Percentiles rank a stretch among this genome's conserved stretches.
Conservation (phyloP, 495 filamentous ascomycete species). For the Hypomontagnella submonticulosa region DNA sequence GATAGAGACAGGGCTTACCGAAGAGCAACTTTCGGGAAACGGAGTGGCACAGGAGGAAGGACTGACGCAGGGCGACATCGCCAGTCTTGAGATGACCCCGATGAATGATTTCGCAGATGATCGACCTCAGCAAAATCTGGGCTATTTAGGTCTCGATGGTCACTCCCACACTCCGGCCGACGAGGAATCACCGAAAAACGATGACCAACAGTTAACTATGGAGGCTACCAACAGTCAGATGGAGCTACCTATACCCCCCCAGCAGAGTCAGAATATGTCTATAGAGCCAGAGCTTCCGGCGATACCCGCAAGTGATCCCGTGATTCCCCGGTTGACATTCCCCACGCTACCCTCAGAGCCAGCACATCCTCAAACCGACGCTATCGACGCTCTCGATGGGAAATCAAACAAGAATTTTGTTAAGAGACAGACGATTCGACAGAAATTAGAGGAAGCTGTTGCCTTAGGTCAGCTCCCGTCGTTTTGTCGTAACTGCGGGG, state of each 20-base stretch:
- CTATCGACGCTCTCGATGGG: conserved; percentile 38
- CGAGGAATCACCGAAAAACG: conserved; percentile 11
- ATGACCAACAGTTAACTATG: conserved; percentile 2
- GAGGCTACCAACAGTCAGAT: conserved; percentile 17
- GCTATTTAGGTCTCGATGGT: conserved; percentile 6
- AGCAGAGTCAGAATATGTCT: conserved; percentile 19
- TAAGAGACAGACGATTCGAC: conserved; percentile 70
- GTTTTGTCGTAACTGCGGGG: conserved; percentile 91
- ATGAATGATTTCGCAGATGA: conserved; percentile 27
- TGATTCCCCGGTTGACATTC: conserved; percentile 57
- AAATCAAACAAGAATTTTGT: conserved; percentile 61
- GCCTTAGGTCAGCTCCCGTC: conserved; percentile 78
- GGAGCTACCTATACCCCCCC: conserved; percentile 29
- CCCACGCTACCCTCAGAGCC: conserved; percentile 59
- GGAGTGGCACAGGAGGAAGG: conserved; percentile 3
- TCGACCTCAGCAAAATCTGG: conserved; percentile 23
- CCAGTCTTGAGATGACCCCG: conserved; percentile 54
- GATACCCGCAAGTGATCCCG: conserved; percentile 69
- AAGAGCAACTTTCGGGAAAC: conserved; percentile 22
- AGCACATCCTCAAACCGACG: conserved; percentile 49
- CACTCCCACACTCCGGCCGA: conserved; percentile 18
- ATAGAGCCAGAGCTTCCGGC: conserved; percentile 50
- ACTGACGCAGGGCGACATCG: conserved; percentile 51
- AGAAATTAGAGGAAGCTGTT: conserved; percentile 73
- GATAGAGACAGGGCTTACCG: background rate